Conservation (phyloP, 2,329 filamentous ascomycete species). For the Alternaria panax region DNA sequence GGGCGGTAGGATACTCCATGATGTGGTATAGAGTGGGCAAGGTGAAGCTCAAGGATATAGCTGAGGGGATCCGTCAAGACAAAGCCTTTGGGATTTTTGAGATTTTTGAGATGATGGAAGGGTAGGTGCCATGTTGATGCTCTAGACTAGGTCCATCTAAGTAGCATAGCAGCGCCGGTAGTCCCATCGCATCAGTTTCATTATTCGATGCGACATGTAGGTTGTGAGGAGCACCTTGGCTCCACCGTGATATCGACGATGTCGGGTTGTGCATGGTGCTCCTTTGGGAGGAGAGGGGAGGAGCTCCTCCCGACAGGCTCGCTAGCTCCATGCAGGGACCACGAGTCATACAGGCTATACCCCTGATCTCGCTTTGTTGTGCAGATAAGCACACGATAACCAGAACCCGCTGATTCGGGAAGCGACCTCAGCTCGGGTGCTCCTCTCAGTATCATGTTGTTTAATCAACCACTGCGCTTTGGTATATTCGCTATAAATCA, state of each 20-base stretch:
- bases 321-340: neutral
- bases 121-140: neutral
- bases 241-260: neutral
- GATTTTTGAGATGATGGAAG: neutral
- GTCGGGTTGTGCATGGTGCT: neutral
- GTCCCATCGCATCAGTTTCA: neutral
- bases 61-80: neutral
- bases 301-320: neutral
- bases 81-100: neutral
- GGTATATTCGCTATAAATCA: neutral
- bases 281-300: neutral
- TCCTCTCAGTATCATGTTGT: neutral
- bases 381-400: neutral
- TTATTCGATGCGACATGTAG: neutral
- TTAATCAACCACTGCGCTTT: neutral
- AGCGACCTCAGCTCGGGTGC: neutral
- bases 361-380: neutral
- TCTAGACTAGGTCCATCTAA: neutral
- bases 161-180: neutral
- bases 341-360: neutral
- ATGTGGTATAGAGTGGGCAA: neutral
- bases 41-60: neutral
- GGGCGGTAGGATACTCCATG: conserved; percentile 17
- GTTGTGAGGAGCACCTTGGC: neutral
- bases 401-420: neutral